Percentiles rank a stretch among this genome's conserved stretches.
Evolutionary conservation across 2,329 filamentous ascomycete genomes (phyloP).

Genomic region (Colletotrichum sublineola): DNA sequence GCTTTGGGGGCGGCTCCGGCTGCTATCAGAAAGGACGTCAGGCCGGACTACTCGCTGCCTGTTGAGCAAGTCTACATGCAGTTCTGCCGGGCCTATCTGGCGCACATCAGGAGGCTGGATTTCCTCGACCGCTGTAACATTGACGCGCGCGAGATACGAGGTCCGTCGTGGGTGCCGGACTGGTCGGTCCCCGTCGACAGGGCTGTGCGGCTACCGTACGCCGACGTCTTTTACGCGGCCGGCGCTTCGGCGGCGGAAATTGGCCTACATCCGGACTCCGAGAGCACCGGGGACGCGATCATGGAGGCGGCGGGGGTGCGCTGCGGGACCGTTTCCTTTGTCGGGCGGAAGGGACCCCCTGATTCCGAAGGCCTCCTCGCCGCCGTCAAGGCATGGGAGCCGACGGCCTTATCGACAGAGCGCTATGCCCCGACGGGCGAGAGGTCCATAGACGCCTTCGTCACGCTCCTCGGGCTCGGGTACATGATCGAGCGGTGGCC

Average conservation of each 20-base stretch:
- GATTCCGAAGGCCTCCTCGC: background rate
- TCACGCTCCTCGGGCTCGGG: constrained; percentile 1
- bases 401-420: background rate
- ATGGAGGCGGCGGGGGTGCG: background rate
- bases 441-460: constrained; percentile 2
- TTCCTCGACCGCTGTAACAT: constrained; percentile 11
- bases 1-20: background rate
- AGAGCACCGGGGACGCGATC: background rate
- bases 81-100: constrained; percentile 5
- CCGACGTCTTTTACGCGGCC: constrained; percentile 8
- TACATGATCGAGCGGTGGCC: constrained; percentile 11
- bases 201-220: background rate
- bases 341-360: background rate
- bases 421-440: background rate
- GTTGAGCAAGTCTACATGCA: constrained; percentile 1
- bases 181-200: constrained; percentile 8
- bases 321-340: background rate
- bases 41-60: background rate
- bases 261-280: background rate
- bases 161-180: constrained; percentile 10
- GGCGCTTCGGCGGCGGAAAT: constrained; percentile 1
- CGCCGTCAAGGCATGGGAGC: background rate
- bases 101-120: background rate
- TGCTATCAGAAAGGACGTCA: background rate
- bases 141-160: background rate